These are phyloP conservation scores for Diaporthe sp. DNA, from an alignment of 2,329 filamentous ascomycete genomes.

Conservation along the genomic window DNA sequence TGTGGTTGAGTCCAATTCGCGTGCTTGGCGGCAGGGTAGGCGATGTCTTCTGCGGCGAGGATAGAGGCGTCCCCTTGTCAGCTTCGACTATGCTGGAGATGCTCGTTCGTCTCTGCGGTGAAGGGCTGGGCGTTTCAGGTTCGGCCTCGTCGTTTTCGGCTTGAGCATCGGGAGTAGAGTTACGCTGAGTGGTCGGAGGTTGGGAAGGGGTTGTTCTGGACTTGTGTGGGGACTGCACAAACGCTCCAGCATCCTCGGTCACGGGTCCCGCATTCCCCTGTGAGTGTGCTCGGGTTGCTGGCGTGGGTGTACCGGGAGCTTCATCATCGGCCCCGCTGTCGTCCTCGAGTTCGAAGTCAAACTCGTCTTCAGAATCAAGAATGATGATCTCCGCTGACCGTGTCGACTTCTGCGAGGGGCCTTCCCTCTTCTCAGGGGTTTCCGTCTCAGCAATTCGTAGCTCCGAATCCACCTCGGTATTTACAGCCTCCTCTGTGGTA, in stretches of 20 bases:
- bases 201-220: not conserved
- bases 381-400: conserved; percentile 54
- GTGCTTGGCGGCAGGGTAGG: conserved; percentile 40
- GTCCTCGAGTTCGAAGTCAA: conserved; percentile 50
- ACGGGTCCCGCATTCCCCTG: not conserved
- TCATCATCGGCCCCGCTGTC: conserved; percentile 40
- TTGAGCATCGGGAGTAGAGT: conserved; percentile 27
- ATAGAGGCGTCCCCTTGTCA: conserved; percentile 42
- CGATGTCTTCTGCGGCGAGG: conserved; percentile 43
- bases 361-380: conserved; percentile 65
- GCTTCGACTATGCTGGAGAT: conserved; percentile 36
- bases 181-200: not conserved
- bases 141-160: conserved; percentile 38
- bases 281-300: conserved; percentile 38
- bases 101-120: conserved; percentile 32
- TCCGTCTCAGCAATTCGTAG: not conserved
- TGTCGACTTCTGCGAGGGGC: conserved; percentile 14
- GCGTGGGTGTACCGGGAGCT: conserved; percentile 45
- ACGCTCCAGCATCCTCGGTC: not conserved
- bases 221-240: not conserved
- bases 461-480: conserved; percentile 22
- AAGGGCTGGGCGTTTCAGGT: conserved; percentile 37
- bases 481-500: not conserved
- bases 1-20: conserved; percentile 46
- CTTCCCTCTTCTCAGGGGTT: not conserved